These are phyloP conservation scores for Leptographium galeiforme DNA, from an alignment of 2,329 filamentous ascomycete species.

Conservation along the genomic window DNA sequence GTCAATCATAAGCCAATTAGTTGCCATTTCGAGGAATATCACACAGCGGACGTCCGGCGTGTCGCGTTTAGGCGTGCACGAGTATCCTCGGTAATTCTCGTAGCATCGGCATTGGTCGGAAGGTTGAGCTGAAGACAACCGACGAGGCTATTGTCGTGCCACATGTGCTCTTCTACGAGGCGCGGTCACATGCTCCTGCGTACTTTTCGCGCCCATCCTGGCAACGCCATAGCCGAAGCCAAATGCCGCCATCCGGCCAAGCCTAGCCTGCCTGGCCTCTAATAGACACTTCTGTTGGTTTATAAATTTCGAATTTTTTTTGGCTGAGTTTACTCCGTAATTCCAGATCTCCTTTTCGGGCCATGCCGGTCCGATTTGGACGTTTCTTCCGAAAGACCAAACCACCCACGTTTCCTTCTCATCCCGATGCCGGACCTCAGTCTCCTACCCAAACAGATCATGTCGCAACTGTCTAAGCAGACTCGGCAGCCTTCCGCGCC, in stretches of 20 bases:
- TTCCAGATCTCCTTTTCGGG: neutral
- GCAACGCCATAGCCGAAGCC: neutral
- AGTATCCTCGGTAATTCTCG: neutral
- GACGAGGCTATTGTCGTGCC: neutral
- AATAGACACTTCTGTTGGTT: neutral
- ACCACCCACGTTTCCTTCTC: neutral
- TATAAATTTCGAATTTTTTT: constrained; percentile 4
- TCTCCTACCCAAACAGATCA: neutral
- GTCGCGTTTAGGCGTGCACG: neutral
- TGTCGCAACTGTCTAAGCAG: constrained; percentile 21
- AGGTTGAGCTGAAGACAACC: neutral
- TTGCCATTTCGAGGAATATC: neutral
- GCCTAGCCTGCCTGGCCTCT: neutral
- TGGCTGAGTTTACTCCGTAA: neutral
- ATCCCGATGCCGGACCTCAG: neutral
- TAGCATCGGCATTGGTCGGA: neutral
- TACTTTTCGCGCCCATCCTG: neutral
- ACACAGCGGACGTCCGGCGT: neutral
- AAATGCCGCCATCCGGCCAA: too few relatives aligned
- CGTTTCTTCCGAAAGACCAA: neutral
- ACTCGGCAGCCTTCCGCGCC: constrained; percentile 56
- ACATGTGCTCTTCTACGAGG: neutral
- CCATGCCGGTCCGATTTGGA: neutral
- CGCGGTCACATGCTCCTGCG: neutral
- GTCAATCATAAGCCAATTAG: neutral